Evolutionary conservation across 1,284 basidiomycete genomes (phyloP).

Genomic region (Sparassis latifolia): DNA sequence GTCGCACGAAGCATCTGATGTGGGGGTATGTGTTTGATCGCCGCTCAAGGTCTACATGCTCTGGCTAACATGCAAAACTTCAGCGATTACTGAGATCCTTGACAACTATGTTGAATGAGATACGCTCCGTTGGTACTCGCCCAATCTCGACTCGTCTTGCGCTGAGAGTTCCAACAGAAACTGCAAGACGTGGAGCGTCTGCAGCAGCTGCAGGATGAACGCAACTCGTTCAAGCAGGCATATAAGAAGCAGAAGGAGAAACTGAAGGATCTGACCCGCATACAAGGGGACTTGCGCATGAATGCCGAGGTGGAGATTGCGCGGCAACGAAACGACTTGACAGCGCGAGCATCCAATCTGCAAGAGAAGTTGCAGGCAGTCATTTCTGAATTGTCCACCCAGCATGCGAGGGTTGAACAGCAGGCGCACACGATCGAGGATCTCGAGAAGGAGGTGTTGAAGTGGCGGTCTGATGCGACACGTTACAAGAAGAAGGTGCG

Average conservation of each 20-base stretch:
- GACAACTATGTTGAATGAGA: not conserved
- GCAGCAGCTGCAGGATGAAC: not conserved
- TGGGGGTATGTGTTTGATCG: not conserved
- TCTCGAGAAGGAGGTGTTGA: slow-evolving; percentile 7
- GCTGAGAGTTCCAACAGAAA: not conserved
- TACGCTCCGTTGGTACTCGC: not conserved
- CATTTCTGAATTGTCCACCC: not conserved
- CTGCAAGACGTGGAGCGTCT: not conserved
- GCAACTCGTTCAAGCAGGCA: not conserved
- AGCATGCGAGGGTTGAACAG: slow-evolving; percentile 3
- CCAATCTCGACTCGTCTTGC: not conserved
- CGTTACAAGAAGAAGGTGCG: slow-evolving; percentile 18
- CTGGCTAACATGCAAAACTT: not conserved
- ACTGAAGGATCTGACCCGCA: not conserved
- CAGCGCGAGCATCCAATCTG: slow-evolving; percentile 3
- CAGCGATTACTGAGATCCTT: not conserved
- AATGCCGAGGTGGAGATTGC: not conserved
- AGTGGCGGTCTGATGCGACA: slow-evolving; percentile 6
- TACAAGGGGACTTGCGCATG: not conserved
- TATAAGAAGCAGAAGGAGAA: slow-evolving; percentile 8
- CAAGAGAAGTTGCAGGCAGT: slow-evolving; percentile 5
- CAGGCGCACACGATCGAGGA: not conserved
- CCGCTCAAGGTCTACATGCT: not conserved
- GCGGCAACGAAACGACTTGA: slow-evolving; percentile 1
- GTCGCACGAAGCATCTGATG: not conserved